Conservation (phyloP, 2,329 filamentous ascomycete genomes). For the Acarospora socialis region DNA sequence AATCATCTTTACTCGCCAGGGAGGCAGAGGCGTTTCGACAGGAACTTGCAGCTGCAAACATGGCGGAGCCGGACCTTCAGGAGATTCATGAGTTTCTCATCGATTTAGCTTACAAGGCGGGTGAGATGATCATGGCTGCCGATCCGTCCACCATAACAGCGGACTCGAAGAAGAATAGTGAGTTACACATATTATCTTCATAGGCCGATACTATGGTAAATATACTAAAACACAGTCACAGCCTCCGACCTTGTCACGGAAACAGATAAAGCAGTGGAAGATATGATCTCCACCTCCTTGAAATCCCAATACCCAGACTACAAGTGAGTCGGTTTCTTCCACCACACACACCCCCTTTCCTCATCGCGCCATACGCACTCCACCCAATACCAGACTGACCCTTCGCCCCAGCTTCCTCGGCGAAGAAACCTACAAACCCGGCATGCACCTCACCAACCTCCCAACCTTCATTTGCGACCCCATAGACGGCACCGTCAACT, state of each 20-base stretch:
- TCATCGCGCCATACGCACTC: conserved; percentile 4
- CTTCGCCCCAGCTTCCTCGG: conserved; percentile 34
- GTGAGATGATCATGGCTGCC: conserved; percentile 29
- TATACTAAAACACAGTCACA: conserved; percentile 15
- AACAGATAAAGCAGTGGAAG: conserved; percentile 48
- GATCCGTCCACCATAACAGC: conserved; percentile 24
- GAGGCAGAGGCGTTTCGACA: conserved; percentile 6
- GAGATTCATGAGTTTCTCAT: conserved; percentile 29
- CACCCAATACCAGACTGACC: background rate
- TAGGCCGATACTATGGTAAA: background rate
- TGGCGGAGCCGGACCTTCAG: conserved; percentile 10
- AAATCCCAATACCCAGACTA: conserved; percentile 39
- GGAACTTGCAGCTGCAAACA: conserved; percentile 2
- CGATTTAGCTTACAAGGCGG: conserved; percentile 26
- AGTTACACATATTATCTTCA: conserved; percentile 7
- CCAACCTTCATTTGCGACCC: conserved; percentile 51
- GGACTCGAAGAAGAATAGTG: conserved; percentile 34
- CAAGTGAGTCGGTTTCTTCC: conserved; percentile 22
- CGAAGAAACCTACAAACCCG: conserved; percentile 46
- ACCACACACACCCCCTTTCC: conserved; percentile 5
- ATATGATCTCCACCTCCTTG: conserved; percentile 38
- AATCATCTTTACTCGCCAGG: conserved; percentile 6
- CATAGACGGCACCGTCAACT: conserved; percentile 52
- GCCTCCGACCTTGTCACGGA: conserved; percentile 49
- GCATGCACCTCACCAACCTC: conserved; percentile 33